Evolutionary conservation across 345 rosid species (phyloP), one percentile per base, ranked within the genome.

Genomic region (Citrus sp.): DNA sequence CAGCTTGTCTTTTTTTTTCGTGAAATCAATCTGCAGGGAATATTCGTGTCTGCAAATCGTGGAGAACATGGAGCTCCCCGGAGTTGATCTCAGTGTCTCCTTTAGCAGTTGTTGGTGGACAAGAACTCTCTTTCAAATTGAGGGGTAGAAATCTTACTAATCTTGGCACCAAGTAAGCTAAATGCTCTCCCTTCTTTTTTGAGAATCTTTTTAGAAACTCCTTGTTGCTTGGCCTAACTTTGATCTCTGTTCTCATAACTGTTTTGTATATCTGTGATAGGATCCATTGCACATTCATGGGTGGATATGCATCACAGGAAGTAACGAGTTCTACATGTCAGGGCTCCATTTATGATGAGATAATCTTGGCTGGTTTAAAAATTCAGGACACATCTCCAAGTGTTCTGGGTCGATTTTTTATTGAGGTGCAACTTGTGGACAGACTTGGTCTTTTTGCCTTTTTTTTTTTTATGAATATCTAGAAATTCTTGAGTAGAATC

Each of bases 51-150:
- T 89, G 91, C 88, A 94, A 89, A 87, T 87, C 92, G 1, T 88
- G 98, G 94, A 87, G 84, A 82, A 80, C 90, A 22, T 88, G 93
- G 93, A 90, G 84, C 85, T 87, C 92, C 40, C 97, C 98, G 7
- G 92, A 92, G 86, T 87, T 94, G 84, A 87, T 92, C 72, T 92
- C 85, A 9, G 94, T 94, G 27, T 90, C 92, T 60, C 98, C 97
- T 13, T 77, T 92, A 80, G 97, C 98, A 70, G 88, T 93, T 71
- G 96, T 90, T 64, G 86, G 87, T 67, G 96, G 97, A 73, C 85
- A 89, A 78, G 91, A 88, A 80, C 84, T 89, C 67, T 87, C 90
- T 72, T 90, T 94, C 72, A 80, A 81, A 38, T 81, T 92, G 67
- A 87, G 87, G 89, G 98, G 98, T 72, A 90, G 93, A 88, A 90